A percentile compares a stretch with the other conserved stretches of the same genome.
phyloP scores from a whole-genome alignment of 2,329 filamentous ascomycete species.

The Aspergillus ochraceus region DNA sequence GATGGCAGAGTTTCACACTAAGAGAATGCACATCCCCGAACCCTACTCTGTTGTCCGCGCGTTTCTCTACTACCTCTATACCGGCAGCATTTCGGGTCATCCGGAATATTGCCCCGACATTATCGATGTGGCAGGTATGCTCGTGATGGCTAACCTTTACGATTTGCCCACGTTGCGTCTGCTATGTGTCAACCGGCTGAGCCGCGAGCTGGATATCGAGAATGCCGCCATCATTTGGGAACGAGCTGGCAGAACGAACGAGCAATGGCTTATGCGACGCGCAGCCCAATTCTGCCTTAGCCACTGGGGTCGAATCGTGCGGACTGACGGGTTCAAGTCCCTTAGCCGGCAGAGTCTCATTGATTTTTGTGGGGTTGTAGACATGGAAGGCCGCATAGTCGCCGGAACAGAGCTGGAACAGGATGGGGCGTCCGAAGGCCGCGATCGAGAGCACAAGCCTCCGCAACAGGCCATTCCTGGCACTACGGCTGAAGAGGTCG shows the following conservation, averaged over 20 bases:
- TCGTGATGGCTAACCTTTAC: slow-evolving; percentile 98
- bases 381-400: slow-evolving; percentile 87
- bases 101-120: slow-evolving; percentile 64
- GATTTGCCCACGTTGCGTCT: slow-evolving; percentile 91
- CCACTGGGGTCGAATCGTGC: slow-evolving; percentile 92
- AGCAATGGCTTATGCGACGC: slow-evolving; percentile 89
- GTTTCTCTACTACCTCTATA: slow-evolving; percentile 95
- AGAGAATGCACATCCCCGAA: slow-evolving; percentile 96
- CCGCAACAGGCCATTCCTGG: slow-evolving; percentile 28
- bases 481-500: slow-evolving; percentile 32
- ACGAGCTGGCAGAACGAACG: slow-evolving; percentile 81
- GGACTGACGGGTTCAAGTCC: slow-evolving; percentile 81
- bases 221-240: slow-evolving; percentile 97
- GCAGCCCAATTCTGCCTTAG: slow-evolving; percentile 86
- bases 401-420: slow-evolving; percentile 79
- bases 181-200: slow-evolving; percentile 85
- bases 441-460: slow-evolving; percentile 30
- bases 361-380: slow-evolving; percentile 89
- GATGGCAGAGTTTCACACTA: slow-evolving; percentile 97
- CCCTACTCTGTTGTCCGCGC: slow-evolving; percentile 91
- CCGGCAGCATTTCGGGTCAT: slow-evolving; percentile 74
- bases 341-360: slow-evolving; percentile 78
- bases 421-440: slow-evolving; percentile 54
- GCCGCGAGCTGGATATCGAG: slow-evolving; percentile 88
- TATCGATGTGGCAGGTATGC: slow-evolving; percentile 84